Percentiles rank a stretch among this genome's conserved stretches.
Evolutionary conservation across 257 asterid genomes (phyloP).

Genomic region (Solanum stenotomum): DNA sequence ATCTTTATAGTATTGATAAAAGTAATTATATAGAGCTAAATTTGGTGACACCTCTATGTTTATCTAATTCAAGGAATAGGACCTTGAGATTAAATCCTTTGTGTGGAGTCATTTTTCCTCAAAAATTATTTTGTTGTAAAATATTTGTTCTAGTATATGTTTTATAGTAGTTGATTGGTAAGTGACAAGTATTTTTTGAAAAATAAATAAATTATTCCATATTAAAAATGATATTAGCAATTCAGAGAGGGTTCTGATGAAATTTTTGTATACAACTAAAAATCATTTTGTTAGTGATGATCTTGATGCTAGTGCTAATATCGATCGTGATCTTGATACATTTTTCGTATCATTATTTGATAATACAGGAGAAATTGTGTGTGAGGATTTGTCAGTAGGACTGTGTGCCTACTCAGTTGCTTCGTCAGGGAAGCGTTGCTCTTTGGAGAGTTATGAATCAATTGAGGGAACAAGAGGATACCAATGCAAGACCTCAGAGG

Average conservation of each 20-base stretch:
- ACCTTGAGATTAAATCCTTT: not conserved
- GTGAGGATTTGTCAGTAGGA: conserved; percentile 14
- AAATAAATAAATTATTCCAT: not conserved
- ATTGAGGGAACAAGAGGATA: not conserved
- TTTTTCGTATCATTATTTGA: not conserved
- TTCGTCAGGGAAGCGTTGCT: conserved; percentile 25
- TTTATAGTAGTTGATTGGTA: not conserved
- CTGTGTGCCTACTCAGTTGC: conserved; percentile 21
- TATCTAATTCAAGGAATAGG: not conserved
- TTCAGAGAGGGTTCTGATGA: too few relatives aligned
- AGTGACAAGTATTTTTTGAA: not conserved
- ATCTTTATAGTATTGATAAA: not conserved
- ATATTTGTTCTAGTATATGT: too few relatives aligned
- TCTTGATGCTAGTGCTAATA: not conserved
- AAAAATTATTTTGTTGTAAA: too few relatives aligned
- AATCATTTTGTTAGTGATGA: not conserved
- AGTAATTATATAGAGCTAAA: not conserved
- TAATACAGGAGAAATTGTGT: conserved; percentile 16
- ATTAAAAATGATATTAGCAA: too few relatives aligned
- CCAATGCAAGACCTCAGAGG: conserved; percentile 21
- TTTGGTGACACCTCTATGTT: not conserved
- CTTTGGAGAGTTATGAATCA: conserved; percentile 15
- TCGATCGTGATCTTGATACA: not conserved
- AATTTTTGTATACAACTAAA: too few relatives aligned
- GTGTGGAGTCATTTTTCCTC: too few relatives aligned